phyloP scores from a whole-genome alignment of 371 early-diverging fungal genomes.

The Dichotomocladium elegans region DNA sequence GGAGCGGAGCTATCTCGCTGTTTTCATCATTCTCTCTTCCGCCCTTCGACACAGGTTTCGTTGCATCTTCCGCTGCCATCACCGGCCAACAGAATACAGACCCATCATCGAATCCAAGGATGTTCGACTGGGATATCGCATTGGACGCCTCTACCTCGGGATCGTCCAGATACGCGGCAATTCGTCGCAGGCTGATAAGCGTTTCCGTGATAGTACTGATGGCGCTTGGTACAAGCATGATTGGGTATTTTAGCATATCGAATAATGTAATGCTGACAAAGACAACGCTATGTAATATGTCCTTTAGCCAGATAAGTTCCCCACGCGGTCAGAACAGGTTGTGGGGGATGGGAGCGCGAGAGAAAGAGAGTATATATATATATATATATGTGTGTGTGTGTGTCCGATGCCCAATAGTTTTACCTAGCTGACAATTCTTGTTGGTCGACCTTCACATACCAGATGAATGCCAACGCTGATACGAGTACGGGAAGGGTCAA shows the following conservation, averaged over 20 bases:
- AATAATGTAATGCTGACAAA: slow-evolving; percentile 63
- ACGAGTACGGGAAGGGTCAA: slow-evolving; percentile 52
- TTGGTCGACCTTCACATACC: slow-evolving; percentile 54
- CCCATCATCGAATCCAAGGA: neutral
- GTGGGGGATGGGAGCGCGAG: neutral
- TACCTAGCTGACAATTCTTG: slow-evolving; percentile 39
- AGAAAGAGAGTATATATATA: neutral
- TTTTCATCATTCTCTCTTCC: neutral
- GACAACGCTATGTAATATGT: slow-evolving; percentile 30
- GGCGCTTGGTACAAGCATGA: slow-evolving; percentile 46
- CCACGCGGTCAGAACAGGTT: neutral
- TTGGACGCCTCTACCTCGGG: slow-evolving; percentile 30
- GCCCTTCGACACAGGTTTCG: too few relatives aligned
- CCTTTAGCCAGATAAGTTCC: neutral
- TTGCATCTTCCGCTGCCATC: neutral
- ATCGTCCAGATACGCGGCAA: slow-evolving; percentile 49
- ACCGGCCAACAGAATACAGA: neutral
- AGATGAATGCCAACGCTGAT: slow-evolving; percentile 51
- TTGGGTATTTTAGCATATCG: slow-evolving; percentile 48
- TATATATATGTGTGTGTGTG: neutral
- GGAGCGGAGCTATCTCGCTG: neutral
- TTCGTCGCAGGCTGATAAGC: slow-evolving; percentile 50
- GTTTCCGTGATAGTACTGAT: slow-evolving; percentile 34
- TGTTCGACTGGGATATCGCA: too few relatives aligned
- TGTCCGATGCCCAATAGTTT: too few relatives aligned